Evolutionary conservation across 257 asterid species (phyloP).

Genomic region (Solanum phureja): DNA sequence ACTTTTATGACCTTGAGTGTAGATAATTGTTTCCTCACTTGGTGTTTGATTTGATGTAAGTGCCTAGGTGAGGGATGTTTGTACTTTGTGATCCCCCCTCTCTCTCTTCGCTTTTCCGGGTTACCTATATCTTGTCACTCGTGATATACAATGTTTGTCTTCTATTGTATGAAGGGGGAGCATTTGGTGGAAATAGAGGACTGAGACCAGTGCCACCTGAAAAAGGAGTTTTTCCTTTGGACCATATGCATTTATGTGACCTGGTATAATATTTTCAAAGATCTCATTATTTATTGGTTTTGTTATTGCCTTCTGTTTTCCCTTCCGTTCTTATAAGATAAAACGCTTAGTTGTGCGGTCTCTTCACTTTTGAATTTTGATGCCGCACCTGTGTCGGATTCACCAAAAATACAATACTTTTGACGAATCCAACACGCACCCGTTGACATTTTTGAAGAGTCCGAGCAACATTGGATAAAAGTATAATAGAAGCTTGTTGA

Average conservation of each 20-base stretch:
- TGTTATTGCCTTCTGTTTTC: neutral
- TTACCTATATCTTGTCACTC: neutral
- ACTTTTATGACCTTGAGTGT: neutral
- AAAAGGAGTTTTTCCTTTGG: constrained; percentile 89
- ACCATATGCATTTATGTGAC: constrained; percentile 86
- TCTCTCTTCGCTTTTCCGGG: neutral
- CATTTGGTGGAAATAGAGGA: neutral
- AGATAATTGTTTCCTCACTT: neutral
- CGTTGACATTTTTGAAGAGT: no score
- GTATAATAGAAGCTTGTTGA: neutral
- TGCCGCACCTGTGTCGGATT: no score
- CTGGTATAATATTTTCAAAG: neutral
- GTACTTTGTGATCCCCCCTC: neutral
- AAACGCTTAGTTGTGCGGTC: no score
- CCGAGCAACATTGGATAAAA: no score
- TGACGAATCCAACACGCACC: no score
- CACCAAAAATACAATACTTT: no score
- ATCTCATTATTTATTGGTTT: neutral
- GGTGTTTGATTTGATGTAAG: neutral
- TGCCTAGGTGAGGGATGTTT: neutral
- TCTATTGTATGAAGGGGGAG: neutral
- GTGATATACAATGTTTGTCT: neutral
- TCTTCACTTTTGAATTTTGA: no score
- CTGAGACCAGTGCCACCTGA: constrained; percentile 34
- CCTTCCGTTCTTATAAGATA: neutral